These are phyloP conservation scores for Alternaria arbusti DNA, from an alignment of 2,329 filamentous ascomycete species.

Conservation along the genomic window DNA sequence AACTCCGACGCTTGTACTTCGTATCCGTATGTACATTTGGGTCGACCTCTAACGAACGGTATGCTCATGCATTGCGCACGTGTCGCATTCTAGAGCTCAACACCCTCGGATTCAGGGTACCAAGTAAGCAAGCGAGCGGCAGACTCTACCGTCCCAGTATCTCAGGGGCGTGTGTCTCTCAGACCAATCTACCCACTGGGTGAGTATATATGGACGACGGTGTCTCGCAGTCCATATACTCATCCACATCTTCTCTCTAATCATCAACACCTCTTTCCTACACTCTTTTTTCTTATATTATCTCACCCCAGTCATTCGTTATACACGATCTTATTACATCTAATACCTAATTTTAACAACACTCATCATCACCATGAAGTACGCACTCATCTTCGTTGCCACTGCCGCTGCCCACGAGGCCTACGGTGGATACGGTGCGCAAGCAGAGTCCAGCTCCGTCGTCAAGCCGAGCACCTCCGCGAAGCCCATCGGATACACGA, in stretches of 20 bases:
- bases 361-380: slow-evolving; percentile 26
- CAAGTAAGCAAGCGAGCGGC: slow-evolving; percentile 13
- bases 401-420: slow-evolving; percentile 32
- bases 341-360: slow-evolving; percentile 19
- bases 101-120: not conserved
- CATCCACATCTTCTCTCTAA: slow-evolving; percentile 27
- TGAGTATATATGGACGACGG: slow-evolving; percentile 18
- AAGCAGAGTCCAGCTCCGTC: slow-evolving; percentile 14
- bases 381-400: slow-evolving; percentile 34
- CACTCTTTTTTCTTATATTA: slow-evolving; percentile 14
- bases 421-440: slow-evolving; percentile 19
- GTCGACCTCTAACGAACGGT: not conserved
- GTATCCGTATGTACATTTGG: not conserved
- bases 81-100: slow-evolving; percentile 8
- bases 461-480: slow-evolving; percentile 18
- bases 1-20: not conserved
- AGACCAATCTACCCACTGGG: not conserved
- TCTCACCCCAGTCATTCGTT: slow-evolving; percentile 39
- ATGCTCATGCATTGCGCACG: slow-evolving; percentile 5
- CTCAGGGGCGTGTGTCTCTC: slow-evolving; percentile 17
- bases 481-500: slow-evolving; percentile 33
- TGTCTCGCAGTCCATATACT: slow-evolving; percentile 1
- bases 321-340: slow-evolving; percentile 10
- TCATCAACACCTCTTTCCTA: slow-evolving; percentile 21
- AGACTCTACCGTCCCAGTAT: slow-evolving; percentile 15